These are phyloP conservation scores for Lipomyces sp. DNA, from an alignment of 805 yeast genomes.

Conservation along the genomic window DNA sequence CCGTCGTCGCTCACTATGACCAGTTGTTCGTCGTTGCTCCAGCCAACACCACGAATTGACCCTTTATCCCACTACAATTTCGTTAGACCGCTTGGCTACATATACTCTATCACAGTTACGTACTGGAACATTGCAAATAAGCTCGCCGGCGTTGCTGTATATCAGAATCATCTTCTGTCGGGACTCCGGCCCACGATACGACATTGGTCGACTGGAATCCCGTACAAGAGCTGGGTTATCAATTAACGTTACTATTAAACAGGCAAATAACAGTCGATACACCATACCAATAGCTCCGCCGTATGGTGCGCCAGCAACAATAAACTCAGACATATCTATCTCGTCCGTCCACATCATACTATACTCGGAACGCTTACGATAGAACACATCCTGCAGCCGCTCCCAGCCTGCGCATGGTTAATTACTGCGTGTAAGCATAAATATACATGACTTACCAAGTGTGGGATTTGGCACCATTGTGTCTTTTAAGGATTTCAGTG, in stretches of 20 bases:
- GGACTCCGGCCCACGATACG: slow-evolving; percentile 35
- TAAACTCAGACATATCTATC: slow-evolving; percentile 50
- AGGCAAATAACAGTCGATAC: slow-evolving; percentile 2
- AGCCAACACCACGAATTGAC: slow-evolving; percentile 58
- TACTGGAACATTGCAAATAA: slow-evolving; percentile 37
- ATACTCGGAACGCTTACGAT: slow-evolving; percentile 49
- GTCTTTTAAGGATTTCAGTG: background rate
- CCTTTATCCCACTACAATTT: slow-evolving; percentile 51
- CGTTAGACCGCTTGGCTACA: slow-evolving; percentile 11
- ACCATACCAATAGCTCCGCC: slow-evolving; percentile 57
- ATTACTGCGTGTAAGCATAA: slow-evolving; percentile 36
- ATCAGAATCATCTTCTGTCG: slow-evolving; percentile 40
- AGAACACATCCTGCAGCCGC: slow-evolving; percentile 70
- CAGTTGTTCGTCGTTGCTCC: slow-evolving; percentile 59
- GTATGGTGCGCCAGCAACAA: slow-evolving; percentile 56
- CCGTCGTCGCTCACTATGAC: slow-evolving; percentile 61
- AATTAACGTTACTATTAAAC: background rate
- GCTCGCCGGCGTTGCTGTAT: slow-evolving; percentile 45
- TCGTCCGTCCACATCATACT: slow-evolving; percentile 42
- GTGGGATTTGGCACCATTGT: slow-evolving; percentile 58
- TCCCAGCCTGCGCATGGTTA: slow-evolving; percentile 65
- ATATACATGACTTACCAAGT: slow-evolving; percentile 49
- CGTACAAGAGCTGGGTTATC: slow-evolving; percentile 37
- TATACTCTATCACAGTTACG: slow-evolving; percentile 10
- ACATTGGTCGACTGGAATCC: slow-evolving; percentile 32